Base-by-base conservation (phyloP, 441 rosid genomes). In the Mallotus repandus region DNA sequence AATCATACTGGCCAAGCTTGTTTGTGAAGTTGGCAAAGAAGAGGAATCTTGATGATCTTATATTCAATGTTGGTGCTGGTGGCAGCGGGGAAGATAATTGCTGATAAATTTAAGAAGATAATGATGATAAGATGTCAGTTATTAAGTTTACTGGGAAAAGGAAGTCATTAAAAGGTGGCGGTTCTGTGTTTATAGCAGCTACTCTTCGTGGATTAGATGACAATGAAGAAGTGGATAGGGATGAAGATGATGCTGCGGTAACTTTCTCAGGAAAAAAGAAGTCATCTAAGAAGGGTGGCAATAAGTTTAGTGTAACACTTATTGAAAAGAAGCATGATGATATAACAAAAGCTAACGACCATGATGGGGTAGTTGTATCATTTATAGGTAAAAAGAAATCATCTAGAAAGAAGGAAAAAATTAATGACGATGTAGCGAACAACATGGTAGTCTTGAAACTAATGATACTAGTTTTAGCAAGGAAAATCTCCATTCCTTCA, bases 331-430 rank as follows among this genome's bases (percentile, higher is more conserved):
- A 80, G 54, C 80, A 79, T 58, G 89, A 81, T 66, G 78, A 75
- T 68, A 54, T 67, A 52, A 64, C 63, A 61, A 80, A 68, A 61
- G 68, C n/a, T 35, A 87, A 82, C 69, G 85, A 82, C 63, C 91
- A 84, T 45, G 88, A 86, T 78, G 75, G 63, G 50, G 49, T 78
- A 0, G 78, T 66, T 15, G 56, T 89, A 50, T 71, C 76, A 57
- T 88, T 92, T 79, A 80, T 90, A 0, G 95, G 97, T 75, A 91
- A 89, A 82, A 91, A 93, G 81, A 91, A 91, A 69, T 81, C 98
- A 66, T 89, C 97, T 6, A 89, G 89, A 82, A 91, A 89, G 87
- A 93, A 91, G 80, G 76, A 78, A 18, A 54, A 45, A 18, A 7
- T 19, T 19, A 55, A 6, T 55, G 25, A 55, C n/a, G 59, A 55